phyloP scores from a whole-genome alignment of 1,139 yeast species.

The Yamadazyma jaroonii region DNA sequence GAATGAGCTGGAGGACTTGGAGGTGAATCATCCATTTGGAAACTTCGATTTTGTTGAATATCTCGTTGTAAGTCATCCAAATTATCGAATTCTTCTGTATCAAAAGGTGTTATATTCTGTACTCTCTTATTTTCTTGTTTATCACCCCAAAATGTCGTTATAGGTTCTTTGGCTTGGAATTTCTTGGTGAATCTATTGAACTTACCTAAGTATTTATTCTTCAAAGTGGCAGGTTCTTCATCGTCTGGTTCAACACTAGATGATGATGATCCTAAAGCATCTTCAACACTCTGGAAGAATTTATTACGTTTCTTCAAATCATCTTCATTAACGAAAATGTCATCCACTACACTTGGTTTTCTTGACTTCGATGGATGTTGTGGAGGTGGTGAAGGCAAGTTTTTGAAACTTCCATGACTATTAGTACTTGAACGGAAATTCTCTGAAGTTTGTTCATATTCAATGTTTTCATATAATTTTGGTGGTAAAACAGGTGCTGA shows the following conservation, averaged over 20 bases:
- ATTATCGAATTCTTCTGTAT: slow-evolving; percentile 14
- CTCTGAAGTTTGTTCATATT: slow-evolving; percentile 8
- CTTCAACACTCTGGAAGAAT: slow-evolving; percentile 11
- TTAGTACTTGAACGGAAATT: slow-evolving; percentile 2
- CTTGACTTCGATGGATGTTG: slow-evolving; percentile 11
- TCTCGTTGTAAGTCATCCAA: slow-evolving; percentile 22
- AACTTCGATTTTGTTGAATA: slow-evolving; percentile 7
- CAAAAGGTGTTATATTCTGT: slow-evolving; percentile 11
- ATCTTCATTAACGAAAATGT: slow-evolving; percentile 24
- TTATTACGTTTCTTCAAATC: slow-evolving; percentile 8
- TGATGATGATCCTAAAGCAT: slow-evolving; percentile 8
- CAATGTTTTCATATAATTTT: slow-evolving; percentile 21
- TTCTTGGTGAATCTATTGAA: slow-evolving; percentile 31
- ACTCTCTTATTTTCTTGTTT: slow-evolving; percentile 6
- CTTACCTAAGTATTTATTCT: slow-evolving; percentile 24
- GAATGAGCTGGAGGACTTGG: slow-evolving; percentile 16
- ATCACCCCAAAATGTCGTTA: slow-evolving; percentile 18
- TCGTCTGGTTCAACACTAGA: slow-evolving; percentile 14
- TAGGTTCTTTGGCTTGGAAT: slow-evolving; percentile 37
- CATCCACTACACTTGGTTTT: slow-evolving; percentile 20
- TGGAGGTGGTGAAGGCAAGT: slow-evolving; percentile 12
- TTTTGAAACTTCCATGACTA: slow-evolving; percentile 1
- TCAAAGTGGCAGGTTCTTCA: slow-evolving; percentile 5
- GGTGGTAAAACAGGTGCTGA: slow-evolving; percentile 50
- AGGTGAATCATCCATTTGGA: slow-evolving; percentile 10